phyloP scores from a whole-genome alignment of 331 rosid genomes.

The Malus hybrid region DNA sequence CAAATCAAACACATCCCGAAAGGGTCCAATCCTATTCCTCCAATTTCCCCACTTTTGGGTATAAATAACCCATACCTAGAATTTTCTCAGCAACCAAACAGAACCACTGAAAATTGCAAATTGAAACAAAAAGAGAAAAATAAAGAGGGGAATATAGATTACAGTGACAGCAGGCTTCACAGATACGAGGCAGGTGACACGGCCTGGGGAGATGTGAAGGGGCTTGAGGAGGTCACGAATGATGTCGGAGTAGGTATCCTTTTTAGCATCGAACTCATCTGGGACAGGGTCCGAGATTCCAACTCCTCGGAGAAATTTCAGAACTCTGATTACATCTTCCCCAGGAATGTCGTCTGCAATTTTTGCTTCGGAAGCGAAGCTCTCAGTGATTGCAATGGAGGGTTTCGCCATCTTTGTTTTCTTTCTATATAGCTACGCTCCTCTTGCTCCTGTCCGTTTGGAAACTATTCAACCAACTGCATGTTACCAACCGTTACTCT shows the following conservation, averaged over 20 bases:
- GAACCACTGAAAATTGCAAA: not conserved
- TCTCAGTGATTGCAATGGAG: not conserved
- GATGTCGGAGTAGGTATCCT: constrained; percentile 30
- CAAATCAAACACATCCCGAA: not conserved
- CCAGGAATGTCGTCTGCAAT: constrained; percentile 22
- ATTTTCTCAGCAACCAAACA: not conserved
- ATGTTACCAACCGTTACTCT: too few relatives aligned
- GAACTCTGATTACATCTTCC: not conserved
- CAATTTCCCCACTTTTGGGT: not conserved
- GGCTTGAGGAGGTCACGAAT: constrained; percentile 26
- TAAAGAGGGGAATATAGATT: not conserved
- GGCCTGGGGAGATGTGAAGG: constrained; percentile 32
- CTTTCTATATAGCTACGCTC: not conserved
- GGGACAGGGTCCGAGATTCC: constrained; percentile 31
- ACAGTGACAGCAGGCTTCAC: constrained; percentile 44
- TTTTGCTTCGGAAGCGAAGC: constrained; percentile 9
- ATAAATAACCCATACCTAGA: not conserved
- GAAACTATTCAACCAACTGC: too few relatives aligned
- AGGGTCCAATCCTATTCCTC: not conserved
- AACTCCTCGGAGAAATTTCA: not conserved
- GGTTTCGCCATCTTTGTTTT: constrained; percentile 16
- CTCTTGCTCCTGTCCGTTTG: too few relatives aligned
- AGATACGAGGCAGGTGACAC: constrained; percentile 34
- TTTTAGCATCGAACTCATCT: constrained; percentile 15
- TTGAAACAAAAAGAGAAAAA: not conserved